Evolutionary conservation across 148 eudicot genomes (phyloP).

Genomic region (Rhododendron molle): DNA sequence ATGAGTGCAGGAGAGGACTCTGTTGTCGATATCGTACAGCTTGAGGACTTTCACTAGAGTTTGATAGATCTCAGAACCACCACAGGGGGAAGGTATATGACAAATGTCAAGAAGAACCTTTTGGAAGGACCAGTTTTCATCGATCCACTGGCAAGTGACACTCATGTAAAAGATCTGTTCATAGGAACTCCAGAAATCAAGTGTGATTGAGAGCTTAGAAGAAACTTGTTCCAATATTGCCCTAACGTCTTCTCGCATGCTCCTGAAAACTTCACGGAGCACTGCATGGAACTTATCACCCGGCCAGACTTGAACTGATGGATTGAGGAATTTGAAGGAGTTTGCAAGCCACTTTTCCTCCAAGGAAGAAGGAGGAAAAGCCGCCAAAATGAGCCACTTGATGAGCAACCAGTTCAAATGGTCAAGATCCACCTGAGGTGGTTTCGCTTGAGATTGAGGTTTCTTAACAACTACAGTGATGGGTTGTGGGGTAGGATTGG

Average conservation of each 20-base stretch:
- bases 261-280: slow-evolving; percentile 52
- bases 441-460: slow-evolving; percentile 46
- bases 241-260: slow-evolving; percentile 66
- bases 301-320: slow-evolving; percentile 64
- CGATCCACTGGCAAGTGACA: slow-evolving; percentile 77
- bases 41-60: slow-evolving; percentile 53
- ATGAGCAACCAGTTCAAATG: slow-evolving; percentile 81
- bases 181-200: slow-evolving; percentile 82
- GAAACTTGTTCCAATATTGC: slow-evolving; percentile 54
- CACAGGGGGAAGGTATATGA: slow-evolving; percentile 70
- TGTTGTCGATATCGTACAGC: slow-evolving; percentile 50
- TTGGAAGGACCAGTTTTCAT: slow-evolving; percentile 73
- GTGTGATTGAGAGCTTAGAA: slow-evolving; percentile 68
- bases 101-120: slow-evolving; percentile 74
- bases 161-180: slow-evolving; percentile 73
- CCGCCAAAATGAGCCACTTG: slow-evolving; percentile 68
- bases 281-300: slow-evolving; percentile 55
- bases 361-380: slow-evolving; percentile 61
- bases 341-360: slow-evolving; percentile 65
- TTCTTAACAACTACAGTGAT: slow-evolving; percentile 45
- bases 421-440: slow-evolving; percentile 57
- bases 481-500: slow-evolving; percentile 32
- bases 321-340: slow-evolving; percentile 67
- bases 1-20: slow-evolving; percentile 76
- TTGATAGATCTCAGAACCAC: slow-evolving; percentile 57